Conservation (phyloP, 345 rosid species). For the Stellera chamaejasme region DNA sequence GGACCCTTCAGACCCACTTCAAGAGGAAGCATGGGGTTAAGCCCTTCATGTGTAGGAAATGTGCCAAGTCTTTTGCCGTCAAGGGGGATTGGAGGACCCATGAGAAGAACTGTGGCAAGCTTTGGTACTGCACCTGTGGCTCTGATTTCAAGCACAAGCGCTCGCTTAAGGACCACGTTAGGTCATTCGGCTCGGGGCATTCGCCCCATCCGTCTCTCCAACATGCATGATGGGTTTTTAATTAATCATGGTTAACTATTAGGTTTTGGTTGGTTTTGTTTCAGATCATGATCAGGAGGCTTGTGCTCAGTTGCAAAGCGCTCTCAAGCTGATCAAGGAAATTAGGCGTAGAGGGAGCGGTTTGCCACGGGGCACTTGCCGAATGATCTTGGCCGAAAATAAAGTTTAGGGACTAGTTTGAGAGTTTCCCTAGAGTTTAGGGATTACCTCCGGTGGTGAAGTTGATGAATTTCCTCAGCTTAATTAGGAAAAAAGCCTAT, state of each 20-base stretch:
- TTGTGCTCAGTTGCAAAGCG: constrained; percentile 70
- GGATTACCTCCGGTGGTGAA: constrained; percentile 37
- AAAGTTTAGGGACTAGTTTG: constrained; percentile 3
- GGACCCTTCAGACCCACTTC: constrained; percentile 80
- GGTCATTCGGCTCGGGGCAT: constrained; percentile 89
- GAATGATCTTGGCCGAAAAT: constrained; percentile 17
- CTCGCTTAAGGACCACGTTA: constrained; percentile 91
- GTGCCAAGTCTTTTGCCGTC: constrained; percentile 78
- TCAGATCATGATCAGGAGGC: constrained; percentile 15
- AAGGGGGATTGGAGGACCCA: constrained; percentile 99
- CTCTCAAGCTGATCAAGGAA: constrained; percentile 24
- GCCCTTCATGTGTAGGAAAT: constrained; percentile 76
- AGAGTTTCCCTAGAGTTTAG: neutral
- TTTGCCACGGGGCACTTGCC: constrained; percentile 69
- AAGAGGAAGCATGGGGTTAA: constrained; percentile 69
- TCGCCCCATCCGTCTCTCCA: constrained; percentile 66
- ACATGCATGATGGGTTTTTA: neutral
- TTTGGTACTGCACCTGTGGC: constrained; percentile 96
- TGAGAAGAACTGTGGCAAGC: constrained; percentile 94
- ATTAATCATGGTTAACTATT: neutral
- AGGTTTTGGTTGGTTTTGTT: neutral
- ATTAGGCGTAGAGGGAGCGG: constrained; percentile 33
- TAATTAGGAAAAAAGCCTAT: constrained; percentile 2
- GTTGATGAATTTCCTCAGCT: constrained; percentile 58
- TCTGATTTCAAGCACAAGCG: constrained; percentile 98